phyloP scores from a whole-genome alignment of 768 basidiomycete species.

The Wakefieldia striispora region DNA sequence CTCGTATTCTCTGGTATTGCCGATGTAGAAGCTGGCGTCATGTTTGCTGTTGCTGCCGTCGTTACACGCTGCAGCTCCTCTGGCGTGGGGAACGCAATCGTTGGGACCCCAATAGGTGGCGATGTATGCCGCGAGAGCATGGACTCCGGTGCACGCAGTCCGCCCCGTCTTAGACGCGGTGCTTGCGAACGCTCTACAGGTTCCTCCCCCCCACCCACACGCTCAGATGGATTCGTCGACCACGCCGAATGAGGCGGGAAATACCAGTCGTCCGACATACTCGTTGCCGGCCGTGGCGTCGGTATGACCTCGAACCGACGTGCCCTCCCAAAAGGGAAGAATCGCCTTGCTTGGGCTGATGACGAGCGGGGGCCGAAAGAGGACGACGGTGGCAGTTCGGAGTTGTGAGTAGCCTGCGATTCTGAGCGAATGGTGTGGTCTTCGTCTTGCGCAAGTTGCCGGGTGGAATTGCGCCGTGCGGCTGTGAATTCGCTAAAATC shows the following conservation, averaged over 20 bases:
- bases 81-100: constrained; percentile 19
- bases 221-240: constrained; percentile 16
- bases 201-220: constrained; percentile 27
- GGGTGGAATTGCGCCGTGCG: constrained; percentile 54
- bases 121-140: constrained; percentile 49
- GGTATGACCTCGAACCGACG: constrained; percentile 43
- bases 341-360: constrained; percentile 41
- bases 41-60: constrained; percentile 1
- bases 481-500: constrained; percentile 75
- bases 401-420: neutral
- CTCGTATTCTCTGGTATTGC: constrained; percentile 1
- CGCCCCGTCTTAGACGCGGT: constrained; percentile 66
- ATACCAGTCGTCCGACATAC: constrained; percentile 31
- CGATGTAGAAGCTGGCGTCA: neutral
- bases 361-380: constrained; percentile 15
- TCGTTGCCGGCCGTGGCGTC: constrained; percentile 30
- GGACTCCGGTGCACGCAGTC: constrained; percentile 62
- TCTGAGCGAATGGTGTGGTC: constrained; percentile 17
- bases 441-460: constrained; percentile 32
- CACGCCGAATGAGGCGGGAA: constrained; percentile 29
- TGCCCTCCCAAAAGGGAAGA: constrained; percentile 52
- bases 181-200: constrained; percentile 35
- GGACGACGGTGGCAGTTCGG: constrained; percentile 3
- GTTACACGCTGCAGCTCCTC: constrained; percentile 23
- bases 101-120: constrained; percentile 26